Conservation (phyloP, 1,139 yeast genomes). For the Saccharomycopsis phalli region DNA sequence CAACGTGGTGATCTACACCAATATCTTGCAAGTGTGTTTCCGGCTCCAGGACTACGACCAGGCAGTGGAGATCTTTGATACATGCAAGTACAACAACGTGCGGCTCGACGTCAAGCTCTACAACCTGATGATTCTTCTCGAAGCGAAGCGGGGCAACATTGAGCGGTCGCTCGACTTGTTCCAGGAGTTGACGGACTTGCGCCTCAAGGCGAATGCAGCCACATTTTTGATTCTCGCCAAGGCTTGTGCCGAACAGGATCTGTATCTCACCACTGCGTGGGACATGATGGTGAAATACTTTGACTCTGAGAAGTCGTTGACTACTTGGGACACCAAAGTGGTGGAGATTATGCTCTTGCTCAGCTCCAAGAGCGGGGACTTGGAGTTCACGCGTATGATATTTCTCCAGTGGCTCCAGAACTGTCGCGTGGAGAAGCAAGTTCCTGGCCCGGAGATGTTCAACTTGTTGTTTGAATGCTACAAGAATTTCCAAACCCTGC, state of each 20-base stretch:
- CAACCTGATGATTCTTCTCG: conserved; percentile 59
- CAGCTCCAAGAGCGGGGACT: conserved; percentile 73
- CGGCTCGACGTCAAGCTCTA: conserved; percentile 64
- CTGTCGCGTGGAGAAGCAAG: conserved; percentile 27
- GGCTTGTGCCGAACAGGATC: conserved; percentile 55
- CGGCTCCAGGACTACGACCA: conserved; percentile 44
- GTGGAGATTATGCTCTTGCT: conserved; percentile 64
- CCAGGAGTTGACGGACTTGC: conserved; percentile 51
- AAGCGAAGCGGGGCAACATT: conserved; percentile 51
- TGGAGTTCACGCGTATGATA: conserved; percentile 64
- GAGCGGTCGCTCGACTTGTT: conserved; percentile 72
- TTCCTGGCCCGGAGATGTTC: conserved; percentile 38
- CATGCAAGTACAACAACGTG: conserved; percentile 66
- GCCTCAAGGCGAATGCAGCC: conserved; percentile 36
- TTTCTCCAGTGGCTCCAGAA: conserved; percentile 39
- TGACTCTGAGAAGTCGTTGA: conserved; percentile 26
- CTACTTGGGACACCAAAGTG: conserved; percentile 40
- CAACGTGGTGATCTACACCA: conserved; percentile 49
- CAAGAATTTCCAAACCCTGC: conserved; percentile 29
- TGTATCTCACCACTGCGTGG: conserved; percentile 55
- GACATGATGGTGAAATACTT: conserved; percentile 61
- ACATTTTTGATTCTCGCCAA: conserved; percentile 60
- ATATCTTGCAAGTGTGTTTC: conserved; percentile 59
- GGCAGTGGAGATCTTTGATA: conserved; percentile 70
- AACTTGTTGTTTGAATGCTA: conserved; percentile 51